Conservation (phyloP, 1,139 yeast genomes). For the Kodamaea suecica region DNA sequence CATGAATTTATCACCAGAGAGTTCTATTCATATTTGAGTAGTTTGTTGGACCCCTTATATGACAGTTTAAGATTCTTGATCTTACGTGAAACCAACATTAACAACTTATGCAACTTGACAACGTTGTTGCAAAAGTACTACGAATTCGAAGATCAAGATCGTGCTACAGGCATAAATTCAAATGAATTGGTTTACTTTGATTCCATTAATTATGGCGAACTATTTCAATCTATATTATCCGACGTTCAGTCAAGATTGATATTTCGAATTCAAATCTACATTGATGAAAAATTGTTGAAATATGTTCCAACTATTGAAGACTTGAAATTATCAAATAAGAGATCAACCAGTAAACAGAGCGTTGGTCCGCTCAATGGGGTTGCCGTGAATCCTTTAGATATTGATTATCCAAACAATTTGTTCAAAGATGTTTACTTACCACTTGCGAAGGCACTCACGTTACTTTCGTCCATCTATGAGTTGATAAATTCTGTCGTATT, state of each 20-base stretch:
- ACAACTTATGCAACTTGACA: slow-evolving; percentile 70
- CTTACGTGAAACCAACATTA: slow-evolving; percentile 65
- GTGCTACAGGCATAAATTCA: slow-evolving; percentile 4
- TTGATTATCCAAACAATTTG: slow-evolving; percentile 38
- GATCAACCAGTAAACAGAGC: slow-evolving; percentile 42
- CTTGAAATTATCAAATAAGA: slow-evolving; percentile 38
- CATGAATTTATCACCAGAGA: slow-evolving; percentile 25
- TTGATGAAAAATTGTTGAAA: slow-evolving; percentile 63
- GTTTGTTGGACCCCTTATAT: slow-evolving; percentile 71
- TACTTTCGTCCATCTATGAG: slow-evolving; percentile 77
- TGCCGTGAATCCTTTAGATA: slow-evolving; percentile 21
- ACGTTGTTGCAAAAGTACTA: slow-evolving; percentile 66
- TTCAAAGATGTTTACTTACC: slow-evolving; percentile 69
- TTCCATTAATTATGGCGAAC: slow-evolving; percentile 49
- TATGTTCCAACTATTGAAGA: slow-evolving; percentile 70
- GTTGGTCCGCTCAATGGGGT: slow-evolving; percentile 1
- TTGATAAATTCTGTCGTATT: slow-evolving; percentile 72
- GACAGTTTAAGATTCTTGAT: slow-evolving; percentile 64
- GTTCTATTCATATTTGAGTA: slow-evolving; percentile 56
- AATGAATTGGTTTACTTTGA: slow-evolving; percentile 9
- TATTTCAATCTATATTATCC: slow-evolving; percentile 68
- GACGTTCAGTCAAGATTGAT: slow-evolving; percentile 80
- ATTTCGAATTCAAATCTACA: slow-evolving; percentile 70
- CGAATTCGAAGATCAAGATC: slow-evolving; percentile 51
- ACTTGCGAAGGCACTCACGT: slow-evolving; percentile 62